These are phyloP conservation scores for Boletus subcaerulescens DNA, from an alignment of 768 basidiomycete species.

Conservation along the genomic window DNA sequence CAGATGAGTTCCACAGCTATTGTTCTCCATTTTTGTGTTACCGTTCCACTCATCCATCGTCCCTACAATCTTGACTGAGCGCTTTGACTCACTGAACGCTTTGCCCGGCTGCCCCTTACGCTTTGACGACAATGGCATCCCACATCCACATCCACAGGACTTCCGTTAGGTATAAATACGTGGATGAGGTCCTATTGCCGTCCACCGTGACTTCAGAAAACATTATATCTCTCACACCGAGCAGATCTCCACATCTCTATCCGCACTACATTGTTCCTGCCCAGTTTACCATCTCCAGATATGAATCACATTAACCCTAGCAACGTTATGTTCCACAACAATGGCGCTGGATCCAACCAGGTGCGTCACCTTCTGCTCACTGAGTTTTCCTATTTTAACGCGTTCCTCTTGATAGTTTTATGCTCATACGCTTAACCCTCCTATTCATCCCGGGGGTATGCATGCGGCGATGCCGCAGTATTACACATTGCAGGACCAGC, in stretches of 20 bases:
- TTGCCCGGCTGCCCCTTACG: neutral
- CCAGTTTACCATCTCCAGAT: neutral
- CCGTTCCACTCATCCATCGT: neutral
- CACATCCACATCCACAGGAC: neutral
- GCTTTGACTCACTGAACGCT: neutral
- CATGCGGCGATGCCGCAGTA: conserved; percentile 18
- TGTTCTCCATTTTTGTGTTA: conserved; percentile 4
- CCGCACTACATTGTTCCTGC: neutral
- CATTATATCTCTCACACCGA: neutral
- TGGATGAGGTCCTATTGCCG: neutral
- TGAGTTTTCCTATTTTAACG: neutral
- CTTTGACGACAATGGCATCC: conserved; percentile 14
- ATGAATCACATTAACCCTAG: neutral
- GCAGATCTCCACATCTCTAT: conserved; percentile 3
- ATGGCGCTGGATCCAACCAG: neutral
- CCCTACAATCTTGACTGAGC: too few relatives aligned
- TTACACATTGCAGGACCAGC: conserved; percentile 15
- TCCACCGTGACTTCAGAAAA: too few relatives aligned
- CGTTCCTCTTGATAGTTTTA: conserved; percentile 15
- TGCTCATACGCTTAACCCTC: conserved; percentile 7
- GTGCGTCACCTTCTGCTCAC: neutral
- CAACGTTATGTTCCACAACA: neutral
- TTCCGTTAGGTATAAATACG: conserved; percentile 9
- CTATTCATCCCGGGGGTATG: conserved; percentile 17
- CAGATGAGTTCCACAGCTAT: conserved; percentile 8